These are phyloP conservation scores for Saksenaea oblongispora DNA, from an alignment of 371 early-diverging fungal genomes.

Conservation along the genomic window DNA sequence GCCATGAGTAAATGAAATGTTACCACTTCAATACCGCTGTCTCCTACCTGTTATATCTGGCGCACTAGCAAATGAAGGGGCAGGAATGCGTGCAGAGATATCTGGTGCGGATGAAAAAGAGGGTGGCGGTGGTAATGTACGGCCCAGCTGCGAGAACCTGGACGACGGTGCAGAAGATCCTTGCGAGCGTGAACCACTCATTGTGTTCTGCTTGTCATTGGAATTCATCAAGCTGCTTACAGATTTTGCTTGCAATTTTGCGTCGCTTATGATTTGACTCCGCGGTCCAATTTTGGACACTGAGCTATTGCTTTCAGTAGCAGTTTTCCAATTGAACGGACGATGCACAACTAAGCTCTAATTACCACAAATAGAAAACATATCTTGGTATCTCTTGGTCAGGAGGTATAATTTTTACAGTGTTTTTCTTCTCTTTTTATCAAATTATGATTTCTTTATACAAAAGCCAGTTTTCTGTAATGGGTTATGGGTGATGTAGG, in stretches of 20 bases:
- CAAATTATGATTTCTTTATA: no score
- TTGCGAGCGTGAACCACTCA: neutral
- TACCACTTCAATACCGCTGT: neutral
- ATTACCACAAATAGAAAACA: no score
- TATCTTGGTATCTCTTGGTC: no score
- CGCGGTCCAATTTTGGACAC: no score
- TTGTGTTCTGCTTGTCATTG: neutral
- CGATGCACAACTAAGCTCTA: no score
- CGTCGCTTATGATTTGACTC: no score
- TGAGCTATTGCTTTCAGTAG: no score
- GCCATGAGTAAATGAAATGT: neutral
- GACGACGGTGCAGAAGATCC: neutral
- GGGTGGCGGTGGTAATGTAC: slow-evolving; percentile 19
- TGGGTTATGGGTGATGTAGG: no score
- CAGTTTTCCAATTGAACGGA: no score
- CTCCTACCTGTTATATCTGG: slow-evolving; percentile 26
- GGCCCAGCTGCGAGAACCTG: neutral
- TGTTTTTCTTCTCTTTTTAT: no score
- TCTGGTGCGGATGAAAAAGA: slow-evolving; percentile 31
- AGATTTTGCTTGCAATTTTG: neutral
- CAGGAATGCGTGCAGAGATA: slow-evolving; percentile 5
- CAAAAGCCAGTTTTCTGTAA: no score
- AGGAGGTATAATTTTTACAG: no score
- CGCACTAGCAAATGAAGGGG: slow-evolving; percentile 39
- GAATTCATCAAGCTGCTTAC: neutral